Percentiles rank a stretch among this genome's conserved stretches.
These are phyloP conservation scores for Aspergillus sp. DNA, from an alignment of 2,329 filamentous ascomycete species.

Conservation along the genomic window DNA sequence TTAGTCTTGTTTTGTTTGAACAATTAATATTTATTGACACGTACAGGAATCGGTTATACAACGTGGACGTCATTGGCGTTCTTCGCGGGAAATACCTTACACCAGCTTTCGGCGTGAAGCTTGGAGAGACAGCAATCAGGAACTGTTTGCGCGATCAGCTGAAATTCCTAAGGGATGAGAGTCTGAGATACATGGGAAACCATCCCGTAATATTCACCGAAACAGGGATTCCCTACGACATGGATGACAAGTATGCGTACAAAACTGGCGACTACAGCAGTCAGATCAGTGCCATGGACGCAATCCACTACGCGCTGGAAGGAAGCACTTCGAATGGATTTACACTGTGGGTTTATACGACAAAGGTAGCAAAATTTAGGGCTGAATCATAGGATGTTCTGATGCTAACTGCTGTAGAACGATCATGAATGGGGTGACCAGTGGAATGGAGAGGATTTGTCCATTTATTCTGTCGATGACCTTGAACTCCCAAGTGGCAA, in stretches of 20 bases:
- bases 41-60: constrained; percentile 81
- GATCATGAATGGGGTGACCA: constrained; percentile 85
- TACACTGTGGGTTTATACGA: constrained; percentile 84
- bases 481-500: constrained; percentile 51
- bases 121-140: constrained; percentile 90
- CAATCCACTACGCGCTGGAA: constrained; percentile 91
- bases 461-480: constrained; percentile 85
- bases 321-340: constrained; percentile 81
- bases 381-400: background rate
- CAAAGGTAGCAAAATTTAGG: constrained; percentile 51
- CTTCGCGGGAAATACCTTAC: constrained; percentile 84
- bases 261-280: constrained; percentile 93
- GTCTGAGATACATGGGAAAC: constrained; percentile 80
- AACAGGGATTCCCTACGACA: constrained; percentile 97
- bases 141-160: constrained; percentile 92
- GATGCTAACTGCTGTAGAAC: constrained; percentile 56
- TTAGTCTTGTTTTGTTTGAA: constrained; percentile 18
- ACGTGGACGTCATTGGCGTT: constrained; percentile 91
- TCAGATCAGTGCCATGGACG: constrained; percentile 89
- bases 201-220: constrained; percentile 90
- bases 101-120: constrained; percentile 86
- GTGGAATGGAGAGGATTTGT: constrained; percentile 97
- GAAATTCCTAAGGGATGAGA: constrained; percentile 78
- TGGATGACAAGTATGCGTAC: constrained; percentile 96
- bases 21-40: constrained; percentile 12